Percentiles rank a stretch among this genome's conserved stretches.
These are phyloP conservation scores for Pseudogymnoascus sp. DNA, from an alignment of 2,329 filamentous ascomycete genomes.

Conservation along the genomic window DNA sequence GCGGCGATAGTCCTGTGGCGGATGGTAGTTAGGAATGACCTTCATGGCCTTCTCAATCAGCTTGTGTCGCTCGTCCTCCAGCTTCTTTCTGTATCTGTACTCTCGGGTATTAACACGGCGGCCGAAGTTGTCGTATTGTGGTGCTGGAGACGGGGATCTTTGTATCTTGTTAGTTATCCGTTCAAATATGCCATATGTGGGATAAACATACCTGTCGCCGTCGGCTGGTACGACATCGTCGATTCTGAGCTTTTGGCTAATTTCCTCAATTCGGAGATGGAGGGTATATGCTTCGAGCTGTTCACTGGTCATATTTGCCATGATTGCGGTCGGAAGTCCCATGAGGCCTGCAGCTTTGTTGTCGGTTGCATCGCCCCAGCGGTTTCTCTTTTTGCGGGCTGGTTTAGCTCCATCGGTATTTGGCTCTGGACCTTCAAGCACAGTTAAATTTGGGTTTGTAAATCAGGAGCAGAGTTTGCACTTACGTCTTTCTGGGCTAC, in stretches of 20 bases:
- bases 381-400: conserved; percentile 94
- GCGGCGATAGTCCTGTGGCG: conserved; percentile 94
- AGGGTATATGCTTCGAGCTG: conserved; percentile 96
- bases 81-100: conserved; percentile 93
- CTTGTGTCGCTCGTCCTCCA: conserved; percentile 98
- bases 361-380: conserved; percentile 94
- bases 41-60: conserved; percentile 99
- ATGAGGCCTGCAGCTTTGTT: conserved; percentile 98
- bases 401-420: conserved; percentile 60
- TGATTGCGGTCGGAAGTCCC: conserved; percentile 92
- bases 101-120: conserved; percentile 98
- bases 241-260: conserved; percentile 97
- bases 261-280: conserved; percentile 96
- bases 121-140: conserved; percentile 98
- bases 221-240: conserved; percentile 97
- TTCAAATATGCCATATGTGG: conserved; percentile 1
- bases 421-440: conserved; percentile 22
- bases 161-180: not conserved
- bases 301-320: conserved; percentile 96
- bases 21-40: conserved; percentile 98
- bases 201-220: conserved; percentile 70
- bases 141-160: conserved; percentile 90
- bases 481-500: conserved; percentile 77
- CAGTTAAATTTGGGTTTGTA: conserved; percentile 38
- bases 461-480: conserved; percentile 17